A percentile compares a stretch with the other conserved stretches of the same genome.
Conservation (phyloP, 2,329 filamentous ascomycete genomes). For the Scedosporium minutisporum region DNA sequence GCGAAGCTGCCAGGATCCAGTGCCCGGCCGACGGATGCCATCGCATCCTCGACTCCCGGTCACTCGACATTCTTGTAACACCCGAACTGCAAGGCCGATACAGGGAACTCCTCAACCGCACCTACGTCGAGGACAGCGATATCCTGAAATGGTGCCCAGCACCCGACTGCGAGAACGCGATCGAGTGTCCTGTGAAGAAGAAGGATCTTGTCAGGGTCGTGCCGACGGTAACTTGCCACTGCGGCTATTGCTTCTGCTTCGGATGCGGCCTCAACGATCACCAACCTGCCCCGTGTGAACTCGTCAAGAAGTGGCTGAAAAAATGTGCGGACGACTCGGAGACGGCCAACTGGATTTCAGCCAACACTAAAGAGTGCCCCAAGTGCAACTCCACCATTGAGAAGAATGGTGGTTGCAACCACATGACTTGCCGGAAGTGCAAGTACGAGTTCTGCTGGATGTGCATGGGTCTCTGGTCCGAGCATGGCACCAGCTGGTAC, state of each 20-base stretch:
- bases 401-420: constrained; percentile 96
- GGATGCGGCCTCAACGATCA: constrained; percentile 85
- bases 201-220: constrained; percentile 79
- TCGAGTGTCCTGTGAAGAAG: constrained; percentile 81
- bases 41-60: constrained; percentile 83
- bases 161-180: constrained; percentile 88
- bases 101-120: constrained; percentile 76
- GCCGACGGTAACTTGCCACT: constrained; percentile 78
- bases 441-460: constrained; percentile 99
- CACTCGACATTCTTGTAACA: constrained; percentile 66
- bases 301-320: constrained; percentile 94
- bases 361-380: constrained; percentile 96
- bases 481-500: constrained; percentile 98
- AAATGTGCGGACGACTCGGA: constrained; percentile 98
- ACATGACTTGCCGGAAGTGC: constrained; percentile 96
- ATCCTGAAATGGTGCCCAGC: constrained; percentile 95
- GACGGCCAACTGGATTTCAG: constrained; percentile 98
- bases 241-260: constrained; percentile 87
- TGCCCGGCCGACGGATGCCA: constrained; percentile 84
- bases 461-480: constrained; percentile 98
- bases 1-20: constrained; percentile 88
- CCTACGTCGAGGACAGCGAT: constrained; percentile 95
- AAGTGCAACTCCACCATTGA: constrained; percentile 96
- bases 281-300: constrained; percentile 79
- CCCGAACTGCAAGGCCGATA: constrained; percentile 55